Evolutionary conservation across 208 protist species (phyloP).

Genomic region (Vickermania spadyakhi): DNA sequence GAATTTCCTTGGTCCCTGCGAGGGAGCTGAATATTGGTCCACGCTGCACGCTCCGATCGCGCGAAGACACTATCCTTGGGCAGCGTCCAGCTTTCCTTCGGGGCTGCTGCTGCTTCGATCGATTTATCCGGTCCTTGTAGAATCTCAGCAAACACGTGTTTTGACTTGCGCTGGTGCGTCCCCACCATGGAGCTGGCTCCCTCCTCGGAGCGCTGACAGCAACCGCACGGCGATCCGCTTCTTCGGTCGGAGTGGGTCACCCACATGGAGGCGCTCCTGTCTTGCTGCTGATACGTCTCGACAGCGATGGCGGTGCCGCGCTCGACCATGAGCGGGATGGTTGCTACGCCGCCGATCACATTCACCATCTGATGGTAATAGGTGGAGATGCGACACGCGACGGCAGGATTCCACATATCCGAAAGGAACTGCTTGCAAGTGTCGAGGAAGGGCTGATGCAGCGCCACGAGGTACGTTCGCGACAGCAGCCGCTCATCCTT

Average conservation of each 20-base stretch:
- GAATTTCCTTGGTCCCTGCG: neutral
- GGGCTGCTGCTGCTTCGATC: neutral
- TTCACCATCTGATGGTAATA: conserved; percentile 37
- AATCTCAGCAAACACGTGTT: neutral
- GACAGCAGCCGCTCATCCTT: conserved; percentile 48
- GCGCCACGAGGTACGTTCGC: conserved; percentile 26
- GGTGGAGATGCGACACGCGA: conserved; percentile 48
- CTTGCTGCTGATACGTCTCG: neutral
- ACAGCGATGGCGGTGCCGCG: neutral
- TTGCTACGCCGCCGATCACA: conserved; percentile 12
- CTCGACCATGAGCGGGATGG: neutral
- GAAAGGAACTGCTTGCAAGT: conserved; percentile 57
- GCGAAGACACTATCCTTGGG: neutral
- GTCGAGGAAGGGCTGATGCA: conserved; percentile 60
- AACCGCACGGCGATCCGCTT: neutral
- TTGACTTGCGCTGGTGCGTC: neutral
- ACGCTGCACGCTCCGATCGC: neutral
- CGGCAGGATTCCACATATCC: conserved; percentile 60
- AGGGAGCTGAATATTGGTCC: neutral
- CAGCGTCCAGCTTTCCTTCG: neutral
- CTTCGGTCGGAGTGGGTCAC: neutral
- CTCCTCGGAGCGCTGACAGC: neutral
- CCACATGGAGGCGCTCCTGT: neutral
- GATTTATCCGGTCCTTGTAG: neutral
- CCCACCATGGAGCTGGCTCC: neutral